phyloP scores from a whole-genome alignment of 345 rosid species.

The Syzygium aqueum region DNA sequence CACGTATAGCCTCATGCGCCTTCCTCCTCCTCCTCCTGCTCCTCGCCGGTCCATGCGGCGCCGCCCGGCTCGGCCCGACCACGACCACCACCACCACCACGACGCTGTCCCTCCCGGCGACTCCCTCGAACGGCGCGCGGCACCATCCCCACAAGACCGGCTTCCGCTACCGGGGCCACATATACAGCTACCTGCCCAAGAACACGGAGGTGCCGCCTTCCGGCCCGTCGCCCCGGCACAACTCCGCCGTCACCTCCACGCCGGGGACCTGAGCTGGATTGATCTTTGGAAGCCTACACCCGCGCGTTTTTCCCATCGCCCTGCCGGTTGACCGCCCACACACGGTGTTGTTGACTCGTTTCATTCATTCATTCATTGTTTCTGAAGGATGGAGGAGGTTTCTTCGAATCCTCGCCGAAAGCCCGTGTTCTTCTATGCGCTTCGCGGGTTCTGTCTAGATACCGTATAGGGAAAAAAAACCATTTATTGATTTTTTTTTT shows the following conservation, averaged over 20 bases:
- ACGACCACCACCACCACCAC: background rate
- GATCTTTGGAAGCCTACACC: background rate
- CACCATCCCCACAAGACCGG: background rate
- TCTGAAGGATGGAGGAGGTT: background rate
- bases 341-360: background rate
- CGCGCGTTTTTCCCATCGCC: background rate
- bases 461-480: background rate
- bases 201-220: slow-evolving; percentile 1
- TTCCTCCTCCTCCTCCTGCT: background rate
- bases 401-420: background rate
- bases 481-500: background rate
- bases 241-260: background rate
- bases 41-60: background rate
- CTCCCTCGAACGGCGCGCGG: background rate
- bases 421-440: background rate
- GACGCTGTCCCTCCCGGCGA: background rate
- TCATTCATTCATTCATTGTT: background rate
- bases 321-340: background rate
- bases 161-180: background rate
- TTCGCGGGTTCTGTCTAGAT: background rate
- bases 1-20: background rate
- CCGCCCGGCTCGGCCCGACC: background rate
- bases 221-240: background rate
- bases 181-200: background rate
- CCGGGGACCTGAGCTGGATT: background rate